Percentiles rank a stretch among this genome's conserved stretches.
Evolutionary conservation across 225 moss, liverwort and hornwort species (phyloP).

Genomic region (Physcomitrium patens): DNA sequence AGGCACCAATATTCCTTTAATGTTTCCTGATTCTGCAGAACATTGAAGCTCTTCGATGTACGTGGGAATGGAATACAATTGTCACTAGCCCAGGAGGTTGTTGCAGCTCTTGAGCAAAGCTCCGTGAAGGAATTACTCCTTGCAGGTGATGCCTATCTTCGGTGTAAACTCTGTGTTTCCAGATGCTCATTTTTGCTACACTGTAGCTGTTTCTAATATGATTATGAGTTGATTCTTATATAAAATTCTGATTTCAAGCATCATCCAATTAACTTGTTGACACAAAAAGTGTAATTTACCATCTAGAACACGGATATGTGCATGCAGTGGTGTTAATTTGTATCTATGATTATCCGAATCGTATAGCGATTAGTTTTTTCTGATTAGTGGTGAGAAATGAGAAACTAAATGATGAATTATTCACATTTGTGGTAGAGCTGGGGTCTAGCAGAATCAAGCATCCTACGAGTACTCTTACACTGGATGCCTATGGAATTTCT

Average conservation of each 20-base stretch:
- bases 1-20: conserved; percentile 17
- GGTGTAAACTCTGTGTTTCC: not conserved
- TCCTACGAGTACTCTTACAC: not conserved
- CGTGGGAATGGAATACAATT: conserved; percentile 70
- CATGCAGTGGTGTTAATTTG: not conserved
- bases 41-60: conserved; percentile 74
- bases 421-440: conserved; percentile 6
- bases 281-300: not conserved
- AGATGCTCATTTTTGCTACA: not conserved
- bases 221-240: conserved; percentile 9
- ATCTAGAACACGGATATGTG: conserved; percentile 11
- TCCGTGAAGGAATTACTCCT: conserved; percentile 63
- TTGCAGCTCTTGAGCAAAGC: conserved; percentile 66
- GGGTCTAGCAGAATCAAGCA: conserved; percentile 6
- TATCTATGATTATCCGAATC: conserved; percentile 6
- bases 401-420: not conserved
- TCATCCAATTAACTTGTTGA: conserved; percentile 10
- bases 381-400: conserved; percentile 8
- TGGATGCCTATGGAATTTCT: not conserved
- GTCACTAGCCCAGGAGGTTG: conserved; percentile 55
- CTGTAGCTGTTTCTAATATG: too few species aligned
- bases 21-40: conserved; percentile 41
- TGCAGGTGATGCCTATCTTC: conserved; percentile 39
- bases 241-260: conserved; percentile 23
- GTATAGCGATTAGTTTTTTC: conserved; percentile 2